Conservation (phyloP, 108 stramenopile genomes). For the Conticribra weissflogii region DNA sequence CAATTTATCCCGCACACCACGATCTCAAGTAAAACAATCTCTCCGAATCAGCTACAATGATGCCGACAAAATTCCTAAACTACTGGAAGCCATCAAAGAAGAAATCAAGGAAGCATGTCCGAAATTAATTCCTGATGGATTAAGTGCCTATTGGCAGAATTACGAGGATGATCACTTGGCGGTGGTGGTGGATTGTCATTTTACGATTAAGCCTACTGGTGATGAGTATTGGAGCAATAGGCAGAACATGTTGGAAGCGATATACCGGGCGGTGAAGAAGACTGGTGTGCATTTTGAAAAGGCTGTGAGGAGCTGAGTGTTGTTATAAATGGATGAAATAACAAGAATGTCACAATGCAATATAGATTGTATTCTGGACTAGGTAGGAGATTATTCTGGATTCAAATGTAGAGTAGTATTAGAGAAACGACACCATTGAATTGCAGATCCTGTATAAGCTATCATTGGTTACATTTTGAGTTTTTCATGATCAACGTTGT, state of each 20-base stretch:
- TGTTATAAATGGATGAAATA: no score
- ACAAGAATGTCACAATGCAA: not conserved
- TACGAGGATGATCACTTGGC: conserved; percentile 60
- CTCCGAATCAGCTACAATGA: conserved; percentile 61
- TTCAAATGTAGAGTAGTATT: no score
- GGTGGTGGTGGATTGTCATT: conserved; percentile 71
- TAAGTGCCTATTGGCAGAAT: conserved; percentile 63
- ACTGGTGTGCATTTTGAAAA: conserved; percentile 58
- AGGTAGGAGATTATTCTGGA: no score
- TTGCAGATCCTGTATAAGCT: no score
- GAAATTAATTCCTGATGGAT: conserved; percentile 66
- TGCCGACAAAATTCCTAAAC: conserved; percentile 53
- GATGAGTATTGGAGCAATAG: conserved; percentile 67
- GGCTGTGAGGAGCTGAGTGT: not conserved
- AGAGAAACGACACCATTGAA: no score
- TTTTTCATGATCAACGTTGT: no score
- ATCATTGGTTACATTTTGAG: no score
- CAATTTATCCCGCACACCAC: conserved; percentile 62
- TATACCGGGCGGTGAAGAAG: conserved; percentile 62
- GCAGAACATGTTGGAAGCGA: conserved; percentile 66
- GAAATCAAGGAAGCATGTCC: conserved; percentile 63
- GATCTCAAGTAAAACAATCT: conserved; percentile 66
- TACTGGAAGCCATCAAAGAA: conserved; percentile 65
- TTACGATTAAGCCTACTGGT: conserved; percentile 54
- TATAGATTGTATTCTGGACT: no score